These are phyloP conservation scores for Scortechinia acanthostroma DNA, from an alignment of 2,329 filamentous ascomycete species.

Conservation along the genomic window DNA sequence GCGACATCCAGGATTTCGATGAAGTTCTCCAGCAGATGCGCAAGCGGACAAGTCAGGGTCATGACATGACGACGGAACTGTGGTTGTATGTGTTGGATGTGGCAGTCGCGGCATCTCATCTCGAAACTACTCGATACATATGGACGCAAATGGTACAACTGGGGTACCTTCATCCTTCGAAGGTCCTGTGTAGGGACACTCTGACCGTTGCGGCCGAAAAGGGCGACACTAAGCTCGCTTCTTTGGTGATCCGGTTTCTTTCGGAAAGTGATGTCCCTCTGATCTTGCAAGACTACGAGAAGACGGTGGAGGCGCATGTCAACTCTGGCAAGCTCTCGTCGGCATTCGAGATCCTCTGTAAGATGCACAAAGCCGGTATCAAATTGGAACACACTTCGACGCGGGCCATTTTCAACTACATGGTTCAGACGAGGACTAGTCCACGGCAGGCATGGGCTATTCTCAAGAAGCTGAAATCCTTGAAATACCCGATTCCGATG, in stretches of 20 bases:
- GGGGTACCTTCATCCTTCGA: slow-evolving; percentile 40
- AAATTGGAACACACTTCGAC: slow-evolving; percentile 32
- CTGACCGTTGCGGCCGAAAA: slow-evolving; percentile 35
- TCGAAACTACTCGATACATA: slow-evolving; percentile 33
- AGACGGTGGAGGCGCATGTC: slow-evolving; percentile 41
- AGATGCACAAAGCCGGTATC: slow-evolving; percentile 41
- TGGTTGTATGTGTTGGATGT: slow-evolving; percentile 44
- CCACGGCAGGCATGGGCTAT: slow-evolving; percentile 32
- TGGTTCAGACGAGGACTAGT: slow-evolving; percentile 23
- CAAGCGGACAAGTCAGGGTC: slow-evolving; percentile 26
- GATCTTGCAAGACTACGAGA: slow-evolving; percentile 41
- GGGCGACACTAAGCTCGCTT: background rate
- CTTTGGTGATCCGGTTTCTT: background rate
- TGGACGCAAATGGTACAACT: slow-evolving; percentile 47
- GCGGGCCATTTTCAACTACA: slow-evolving; percentile 31
- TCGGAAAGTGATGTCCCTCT: slow-evolving; percentile 37
- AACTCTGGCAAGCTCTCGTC: slow-evolving; percentile 32
- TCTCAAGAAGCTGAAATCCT: slow-evolving; percentile 33
- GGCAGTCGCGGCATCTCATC: slow-evolving; percentile 34
- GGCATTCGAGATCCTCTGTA: slow-evolving; percentile 40
- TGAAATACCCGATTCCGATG: slow-evolving; percentile 33
- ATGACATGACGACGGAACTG: slow-evolving; percentile 33
- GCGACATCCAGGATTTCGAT: slow-evolving; percentile 45
- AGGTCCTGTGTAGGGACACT: slow-evolving; percentile 38
- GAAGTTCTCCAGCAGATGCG: slow-evolving; percentile 42